A percentile compares a stretch with the other conserved stretches of the same genome.
Evolutionary conservation across 345 rosid genomes (phyloP).

Genomic region (Draba incana): DNA sequence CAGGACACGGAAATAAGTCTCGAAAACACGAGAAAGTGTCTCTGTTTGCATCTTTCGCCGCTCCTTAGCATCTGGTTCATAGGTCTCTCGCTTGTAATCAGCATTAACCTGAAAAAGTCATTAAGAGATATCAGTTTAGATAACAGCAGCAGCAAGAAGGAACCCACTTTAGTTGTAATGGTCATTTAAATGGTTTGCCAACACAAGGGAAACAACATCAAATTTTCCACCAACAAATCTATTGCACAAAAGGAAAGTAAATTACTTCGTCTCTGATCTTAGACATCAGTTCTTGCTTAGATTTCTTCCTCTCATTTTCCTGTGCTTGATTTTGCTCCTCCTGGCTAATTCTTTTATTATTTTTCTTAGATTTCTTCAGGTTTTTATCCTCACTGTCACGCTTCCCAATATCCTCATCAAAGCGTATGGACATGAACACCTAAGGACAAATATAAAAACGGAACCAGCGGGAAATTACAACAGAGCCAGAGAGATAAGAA

Average conservation of each 20-base stretch:
- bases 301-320: slow-evolving; percentile 68
- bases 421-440: slow-evolving; percentile 87
- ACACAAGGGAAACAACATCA: not conserved
- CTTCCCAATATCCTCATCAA: slow-evolving; percentile 81
- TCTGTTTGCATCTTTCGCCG: slow-evolving; percentile 77
- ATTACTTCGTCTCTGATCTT: slow-evolving; percentile 83
- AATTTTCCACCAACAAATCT: slow-evolving; percentile 9
- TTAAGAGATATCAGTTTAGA: slow-evolving; percentile 7
- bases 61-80: slow-evolving; percentile 61
- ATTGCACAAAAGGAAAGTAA: slow-evolving; percentile 15
- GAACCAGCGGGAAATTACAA: slow-evolving; percentile 20
- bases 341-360: slow-evolving; percentile 55
- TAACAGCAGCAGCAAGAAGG: slow-evolving; percentile 6
- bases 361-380: slow-evolving; percentile 56
- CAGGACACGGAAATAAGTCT: slow-evolving; percentile 88
- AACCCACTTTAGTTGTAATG: slow-evolving; percentile 1
- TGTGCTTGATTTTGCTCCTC: slow-evolving; percentile 59
- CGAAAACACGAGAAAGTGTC: slow-evolving; percentile 82
- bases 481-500: slow-evolving; percentile 15
- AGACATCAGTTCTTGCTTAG: slow-evolving; percentile 62
- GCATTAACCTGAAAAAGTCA: slow-evolving; percentile 66
- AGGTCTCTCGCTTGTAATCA: slow-evolving; percentile 77
- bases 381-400: slow-evolving; percentile 43
- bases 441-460: slow-evolving; percentile 36
- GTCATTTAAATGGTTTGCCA: slow-evolving; percentile 17